These are phyloP conservation scores for Durio zibethinus DNA, from an alignment of 345 rosid genomes.

Conservation along the genomic window DNA sequence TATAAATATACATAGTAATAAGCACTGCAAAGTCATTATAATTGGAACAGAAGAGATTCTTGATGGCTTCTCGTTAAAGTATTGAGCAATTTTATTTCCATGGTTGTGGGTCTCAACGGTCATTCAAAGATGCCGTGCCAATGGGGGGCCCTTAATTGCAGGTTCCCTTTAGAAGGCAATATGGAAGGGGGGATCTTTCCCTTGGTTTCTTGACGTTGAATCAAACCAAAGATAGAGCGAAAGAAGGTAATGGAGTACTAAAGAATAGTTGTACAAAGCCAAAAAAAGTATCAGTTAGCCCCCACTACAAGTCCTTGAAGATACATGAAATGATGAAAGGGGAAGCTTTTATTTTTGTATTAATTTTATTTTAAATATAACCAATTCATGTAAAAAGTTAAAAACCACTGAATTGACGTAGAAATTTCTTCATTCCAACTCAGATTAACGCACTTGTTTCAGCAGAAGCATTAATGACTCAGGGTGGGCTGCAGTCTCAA, in stretches of 20 bases:
- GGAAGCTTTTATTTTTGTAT: no score
- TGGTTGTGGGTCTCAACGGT: neutral
- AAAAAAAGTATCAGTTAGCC: neutral
- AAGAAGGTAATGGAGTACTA: neutral
- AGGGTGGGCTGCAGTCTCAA: neutral
- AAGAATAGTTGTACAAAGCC: neutral
- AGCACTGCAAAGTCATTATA: neutral
- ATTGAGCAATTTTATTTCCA: neutral
- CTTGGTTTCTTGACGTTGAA: neutral
- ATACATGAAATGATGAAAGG: no score
- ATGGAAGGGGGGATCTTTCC: neutral
- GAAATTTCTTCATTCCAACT: neutral
- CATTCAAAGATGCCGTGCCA: constrained; percentile 17
- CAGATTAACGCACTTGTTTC: neutral
- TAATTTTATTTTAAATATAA: no score
- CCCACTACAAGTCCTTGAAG: no score
- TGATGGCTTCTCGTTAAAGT: neutral
- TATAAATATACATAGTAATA: no score
- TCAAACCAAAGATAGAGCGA: neutral
- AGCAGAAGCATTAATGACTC: neutral
- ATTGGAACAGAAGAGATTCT: constrained; percentile 4
- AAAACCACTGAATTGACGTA: neutral
- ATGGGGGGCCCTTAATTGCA: neutral
- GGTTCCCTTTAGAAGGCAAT: neutral
- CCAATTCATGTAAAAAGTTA: neutral